Base-by-base conservation (phyloP, 2,329 filamentous ascomycete species). In the Ascochyta lentis region DNA sequence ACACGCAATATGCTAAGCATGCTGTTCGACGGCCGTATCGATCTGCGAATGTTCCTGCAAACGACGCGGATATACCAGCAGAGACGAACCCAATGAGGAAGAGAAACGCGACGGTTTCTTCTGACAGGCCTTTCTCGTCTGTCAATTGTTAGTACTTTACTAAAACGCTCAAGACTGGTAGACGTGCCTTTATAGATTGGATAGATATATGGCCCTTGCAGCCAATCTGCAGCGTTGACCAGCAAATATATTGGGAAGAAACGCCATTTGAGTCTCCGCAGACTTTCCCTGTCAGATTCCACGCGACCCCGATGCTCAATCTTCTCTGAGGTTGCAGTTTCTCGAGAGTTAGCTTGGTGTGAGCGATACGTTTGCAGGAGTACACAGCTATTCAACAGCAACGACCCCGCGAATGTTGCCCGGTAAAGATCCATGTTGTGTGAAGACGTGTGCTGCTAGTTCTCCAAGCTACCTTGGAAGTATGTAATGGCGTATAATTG, bases 1-100 rank as follows among this genome's bases (percentile, higher is more conserved):
- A 73, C 15, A 72, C 70, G 71, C 84, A 87, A 70, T 85, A 86
- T 16, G 77, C 71, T 9, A 86, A 75, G 63, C 84, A 86, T 26
- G 83, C 82, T 8, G 70, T 72, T 48, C 78, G 79, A 43, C 84
- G 80, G 16, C 83, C 83, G 67, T 79, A 75, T n/a, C 73, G 73
- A 64, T 85, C 81, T 15, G 81, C 80, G 10, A 81, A 64, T 6
- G 75, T 76, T 12, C 83, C 83, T 23, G 80, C 76, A 45, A 83
- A 77, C 4, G 78, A 77, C 15, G 81, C 81, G 37, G 79, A 80
- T 19, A 80, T 58, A 40, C 78, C 83, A 7, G 78, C 80, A 1
- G 80, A 78, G 27, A 83, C 65, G 67, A 84, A 84, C 22, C 82
- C 70, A 19, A 69, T 59, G n/a, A 72, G 64, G 52, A 73, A 73